Percentiles rank a stretch among this genome's conserved stretches.
phyloP scores from a whole-genome alignment of 495 filamentous ascomycete genomes.

The Annulohypoxylon stygium region DNA sequence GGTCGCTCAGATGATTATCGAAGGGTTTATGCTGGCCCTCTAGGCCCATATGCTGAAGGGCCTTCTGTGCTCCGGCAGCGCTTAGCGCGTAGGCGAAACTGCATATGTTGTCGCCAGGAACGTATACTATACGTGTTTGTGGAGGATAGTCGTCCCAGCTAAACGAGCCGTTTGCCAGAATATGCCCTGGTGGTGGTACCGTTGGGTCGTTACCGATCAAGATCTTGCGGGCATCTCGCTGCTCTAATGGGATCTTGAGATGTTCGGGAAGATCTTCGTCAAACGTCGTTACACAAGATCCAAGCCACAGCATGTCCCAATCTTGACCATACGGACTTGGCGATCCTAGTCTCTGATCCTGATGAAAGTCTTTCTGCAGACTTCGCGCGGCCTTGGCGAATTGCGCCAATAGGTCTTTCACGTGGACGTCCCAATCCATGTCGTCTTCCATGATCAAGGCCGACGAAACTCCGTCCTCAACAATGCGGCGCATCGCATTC shows the following conservation, averaged over 20 bases:
- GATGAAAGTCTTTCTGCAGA: slow-evolving; percentile 47
- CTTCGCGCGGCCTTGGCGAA: slow-evolving; percentile 56
- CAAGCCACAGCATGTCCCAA: slow-evolving; percentile 71
- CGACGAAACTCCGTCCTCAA: slow-evolving; percentile 59
- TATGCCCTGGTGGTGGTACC: slow-evolving; percentile 35
- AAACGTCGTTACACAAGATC: slow-evolving; percentile 59
- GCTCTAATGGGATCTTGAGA: slow-evolving; percentile 27
- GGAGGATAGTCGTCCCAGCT: slow-evolving; percentile 51
- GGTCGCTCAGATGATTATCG: slow-evolving; percentile 61
- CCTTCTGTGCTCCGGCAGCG: slow-evolving; percentile 63
- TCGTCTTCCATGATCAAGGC: slow-evolving; percentile 72
- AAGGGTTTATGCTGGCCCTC: slow-evolving; percentile 57
- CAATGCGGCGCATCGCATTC: slow-evolving; percentile 53
- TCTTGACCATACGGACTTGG: slow-evolving; percentile 68
- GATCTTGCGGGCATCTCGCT: slow-evolving; percentile 31
- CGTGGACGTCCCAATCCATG: slow-evolving; percentile 67
- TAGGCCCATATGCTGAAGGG: slow-evolving; percentile 61
- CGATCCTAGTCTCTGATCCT: slow-evolving; percentile 45
- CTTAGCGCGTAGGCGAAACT: slow-evolving; percentile 68
- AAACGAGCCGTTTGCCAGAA: slow-evolving; percentile 38
- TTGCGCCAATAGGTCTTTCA: slow-evolving; percentile 61
- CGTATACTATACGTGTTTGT: slow-evolving; percentile 61
- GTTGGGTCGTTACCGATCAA: slow-evolving; percentile 40
- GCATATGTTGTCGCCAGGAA: slow-evolving; percentile 61
- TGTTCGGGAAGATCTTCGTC: slow-evolving; percentile 36